Percentiles rank a stretch among this genome's conserved stretches.
phyloP scores from a whole-genome alignment of 2,329 filamentous ascomycete species.

The Coleophoma eucalyptorum region DNA sequence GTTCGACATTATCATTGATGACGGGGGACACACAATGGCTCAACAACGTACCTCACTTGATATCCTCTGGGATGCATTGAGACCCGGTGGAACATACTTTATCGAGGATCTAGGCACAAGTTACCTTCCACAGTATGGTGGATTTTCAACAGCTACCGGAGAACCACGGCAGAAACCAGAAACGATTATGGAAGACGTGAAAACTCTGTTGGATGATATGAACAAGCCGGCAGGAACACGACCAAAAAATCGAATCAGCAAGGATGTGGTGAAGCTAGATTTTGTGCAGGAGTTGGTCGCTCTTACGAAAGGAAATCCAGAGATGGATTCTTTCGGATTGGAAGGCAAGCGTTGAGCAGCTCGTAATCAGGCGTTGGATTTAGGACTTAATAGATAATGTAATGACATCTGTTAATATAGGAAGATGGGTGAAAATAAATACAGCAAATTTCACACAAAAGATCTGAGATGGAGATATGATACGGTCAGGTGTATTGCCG shows the following conservation, averaged over 20 bases:
- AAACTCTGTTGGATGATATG: conserved; percentile 24
- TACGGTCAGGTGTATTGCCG: too few species aligned
- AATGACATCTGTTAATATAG: too few species aligned
- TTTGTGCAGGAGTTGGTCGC: not conserved
- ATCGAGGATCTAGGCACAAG: conserved; percentile 31
- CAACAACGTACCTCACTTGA: conserved; percentile 33
- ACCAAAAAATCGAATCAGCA: not conserved
- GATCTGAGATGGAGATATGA: too few species aligned
- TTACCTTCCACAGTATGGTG: conserved; percentile 20
- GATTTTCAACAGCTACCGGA: conserved; percentile 4
- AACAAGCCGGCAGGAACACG: not conserved
- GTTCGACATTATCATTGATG: conserved; percentile 38
- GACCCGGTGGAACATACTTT: conserved; percentile 32
- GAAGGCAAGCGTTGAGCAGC: too few species aligned
- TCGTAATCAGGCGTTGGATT: too few species aligned
- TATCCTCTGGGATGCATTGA: conserved; percentile 31
- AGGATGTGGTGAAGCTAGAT: not conserved
- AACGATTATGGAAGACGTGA: conserved; percentile 13
- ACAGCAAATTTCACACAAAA: too few species aligned
- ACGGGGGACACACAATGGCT: conserved; percentile 33
- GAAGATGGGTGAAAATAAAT: too few species aligned
- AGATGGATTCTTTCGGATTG: not conserved
- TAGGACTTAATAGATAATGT: too few species aligned
- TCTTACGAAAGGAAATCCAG: not conserved
- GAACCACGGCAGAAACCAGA: conserved; percentile 1